phyloP scores from a whole-genome alignment of 129 eudicot genomes.

The Chrysanthemum makinoi region DNA sequence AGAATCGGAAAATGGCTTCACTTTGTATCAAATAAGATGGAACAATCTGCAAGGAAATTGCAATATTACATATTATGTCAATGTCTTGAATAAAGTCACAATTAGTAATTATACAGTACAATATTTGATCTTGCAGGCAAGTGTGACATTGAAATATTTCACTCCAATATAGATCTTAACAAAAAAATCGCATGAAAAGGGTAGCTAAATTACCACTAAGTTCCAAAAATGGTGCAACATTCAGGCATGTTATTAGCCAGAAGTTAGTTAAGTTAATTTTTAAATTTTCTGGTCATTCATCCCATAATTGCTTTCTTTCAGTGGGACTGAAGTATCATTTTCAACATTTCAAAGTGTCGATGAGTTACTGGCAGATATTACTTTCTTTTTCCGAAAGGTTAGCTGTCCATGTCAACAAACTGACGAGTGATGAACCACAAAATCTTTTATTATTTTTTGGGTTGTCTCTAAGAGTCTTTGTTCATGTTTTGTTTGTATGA shows the following conservation, averaged over 20 bases:
- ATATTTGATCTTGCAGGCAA: too few species aligned
- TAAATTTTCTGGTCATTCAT: background rate
- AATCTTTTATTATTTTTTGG: background rate
- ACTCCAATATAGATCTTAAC: constrained; percentile 46
- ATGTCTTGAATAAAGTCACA: background rate
- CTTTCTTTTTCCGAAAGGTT: constrained; percentile 59
- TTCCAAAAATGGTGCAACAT: constrained; percentile 70
- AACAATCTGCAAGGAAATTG: background rate
- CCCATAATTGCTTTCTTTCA: constrained; percentile 32
- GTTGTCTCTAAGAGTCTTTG: background rate
- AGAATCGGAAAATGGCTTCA: too few species aligned
- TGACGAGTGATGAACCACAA: constrained; percentile 1
- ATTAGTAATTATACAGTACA: background rate
- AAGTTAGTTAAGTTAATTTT: constrained; percentile 1
- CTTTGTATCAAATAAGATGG: background rate
- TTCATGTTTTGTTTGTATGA: constrained; percentile 20
- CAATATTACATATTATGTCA: background rate
- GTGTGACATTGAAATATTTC: too few species aligned
- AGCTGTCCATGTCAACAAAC: constrained; percentile 16
- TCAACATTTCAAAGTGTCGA: constrained; percentile 39
- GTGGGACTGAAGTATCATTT: constrained; percentile 90
- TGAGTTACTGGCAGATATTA: constrained; percentile 42
- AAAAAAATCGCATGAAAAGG: constrained; percentile 42
- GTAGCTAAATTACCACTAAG: constrained; percentile 48
- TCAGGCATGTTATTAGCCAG: constrained; percentile 52